Evolutionary conservation across 805 yeast genomes (phyloP).

Genomic region (Ogataea kodamae): DNA sequence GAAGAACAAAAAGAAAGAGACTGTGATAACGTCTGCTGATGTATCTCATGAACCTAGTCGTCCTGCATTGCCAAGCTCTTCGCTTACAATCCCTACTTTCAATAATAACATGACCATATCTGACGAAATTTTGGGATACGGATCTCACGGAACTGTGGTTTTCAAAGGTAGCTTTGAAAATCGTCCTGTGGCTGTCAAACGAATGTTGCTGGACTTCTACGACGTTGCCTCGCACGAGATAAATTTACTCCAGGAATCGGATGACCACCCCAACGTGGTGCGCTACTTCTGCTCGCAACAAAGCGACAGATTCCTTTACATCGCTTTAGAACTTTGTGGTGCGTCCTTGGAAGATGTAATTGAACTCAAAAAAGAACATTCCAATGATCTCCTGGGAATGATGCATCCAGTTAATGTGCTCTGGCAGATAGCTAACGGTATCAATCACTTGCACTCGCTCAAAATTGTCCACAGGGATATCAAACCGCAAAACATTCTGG

Average conservation of each 20-base stretch:
- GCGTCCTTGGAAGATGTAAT: constrained; percentile 86
- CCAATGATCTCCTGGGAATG: constrained; percentile 36
- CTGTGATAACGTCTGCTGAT: constrained; percentile 5
- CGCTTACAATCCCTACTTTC: constrained; percentile 10
- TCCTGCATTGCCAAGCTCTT: neutral
- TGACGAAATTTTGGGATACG: constrained; percentile 82
- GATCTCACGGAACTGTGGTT: constrained; percentile 96
- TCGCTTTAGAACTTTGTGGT: constrained; percentile 88
- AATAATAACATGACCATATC: constrained; percentile 54
- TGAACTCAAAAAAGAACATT: constrained; percentile 44
- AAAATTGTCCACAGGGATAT: constrained; percentile 93
- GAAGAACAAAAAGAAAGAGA: constrained; percentile 43
- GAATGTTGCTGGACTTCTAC: constrained; percentile 89
- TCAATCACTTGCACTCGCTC: constrained; percentile 80
- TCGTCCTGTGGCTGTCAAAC: constrained; percentile 92
- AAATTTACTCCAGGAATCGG: constrained; percentile 82
- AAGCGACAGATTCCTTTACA: constrained; percentile 81
- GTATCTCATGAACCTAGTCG: constrained; percentile 8
- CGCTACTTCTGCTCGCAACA: constrained; percentile 92
- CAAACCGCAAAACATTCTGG: constrained; percentile 90
- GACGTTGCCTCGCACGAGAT: constrained; percentile 95
- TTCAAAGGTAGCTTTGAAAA: constrained; percentile 86
- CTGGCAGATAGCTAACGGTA: constrained; percentile 77
- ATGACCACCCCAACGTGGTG: constrained; percentile 93
- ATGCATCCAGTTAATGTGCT: constrained; percentile 55